phyloP scores from a whole-genome alignment of 768 basidiomycete species.

The Nevesoporus exiguus region DNA sequence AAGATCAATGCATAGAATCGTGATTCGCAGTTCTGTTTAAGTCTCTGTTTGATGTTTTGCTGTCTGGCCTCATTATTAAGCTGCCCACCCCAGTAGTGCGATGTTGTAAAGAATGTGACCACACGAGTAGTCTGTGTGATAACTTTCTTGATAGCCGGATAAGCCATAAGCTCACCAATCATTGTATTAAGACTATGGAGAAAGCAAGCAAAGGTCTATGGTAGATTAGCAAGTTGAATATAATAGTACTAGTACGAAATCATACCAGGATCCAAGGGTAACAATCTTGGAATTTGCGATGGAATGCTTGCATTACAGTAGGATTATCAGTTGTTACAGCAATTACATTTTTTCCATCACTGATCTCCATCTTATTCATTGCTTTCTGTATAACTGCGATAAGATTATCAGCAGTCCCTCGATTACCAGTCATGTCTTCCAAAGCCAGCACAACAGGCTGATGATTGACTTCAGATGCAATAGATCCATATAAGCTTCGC shows the following conservation, averaged over 20 bases:
- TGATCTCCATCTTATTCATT: constrained; percentile 17
- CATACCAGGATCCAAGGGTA: neutral
- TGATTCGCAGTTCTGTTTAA: too few species aligned
- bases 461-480: constrained; percentile 22
- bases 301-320: constrained; percentile 27
- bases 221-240: neutral
- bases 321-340: constrained; percentile 32
- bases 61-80: too few species aligned
- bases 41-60: too few species aligned
- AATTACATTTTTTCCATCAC: constrained; percentile 20
- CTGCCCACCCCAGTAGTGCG: constrained; percentile 23
- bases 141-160: constrained; percentile 21
- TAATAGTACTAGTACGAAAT: neutral
- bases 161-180: neutral
- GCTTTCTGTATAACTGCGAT: constrained; percentile 11
- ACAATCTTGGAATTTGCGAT: constrained; percentile 6
- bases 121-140: constrained; percentile 12
- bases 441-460: constrained; percentile 25
- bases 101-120: constrained; percentile 25
- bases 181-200: constrained; percentile 2
- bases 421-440: constrained; percentile 26
- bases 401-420: neutral
- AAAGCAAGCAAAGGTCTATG: constrained; percentile 2
- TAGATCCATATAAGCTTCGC: constrained; percentile 28
- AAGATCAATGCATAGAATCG: too few species aligned